A percentile compares a stretch with the other conserved stretches of the same genome.
phyloP scores from a whole-genome alignment of 345 rosid genomes.

The Dimocarpus longan region DNA sequence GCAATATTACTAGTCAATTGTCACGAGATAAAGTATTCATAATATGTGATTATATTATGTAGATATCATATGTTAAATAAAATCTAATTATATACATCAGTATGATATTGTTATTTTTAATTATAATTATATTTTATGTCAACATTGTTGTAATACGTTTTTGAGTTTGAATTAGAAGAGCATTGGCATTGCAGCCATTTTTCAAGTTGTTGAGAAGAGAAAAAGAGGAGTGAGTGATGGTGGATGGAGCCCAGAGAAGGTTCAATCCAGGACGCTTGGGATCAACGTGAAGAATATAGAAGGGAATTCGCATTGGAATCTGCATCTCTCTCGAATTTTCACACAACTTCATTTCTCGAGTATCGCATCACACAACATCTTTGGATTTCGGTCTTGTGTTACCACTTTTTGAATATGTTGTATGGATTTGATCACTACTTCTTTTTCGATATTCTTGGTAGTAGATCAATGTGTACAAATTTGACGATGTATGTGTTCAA shows the following conservation, averaged over 20 bases:
- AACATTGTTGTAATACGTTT: too few relatives aligned
- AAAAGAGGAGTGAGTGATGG: not conserved
- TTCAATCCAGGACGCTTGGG: slow-evolving; percentile 28
- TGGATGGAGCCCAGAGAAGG: slow-evolving; percentile 27
- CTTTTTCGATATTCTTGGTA: not conserved
- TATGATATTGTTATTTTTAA: too few relatives aligned
- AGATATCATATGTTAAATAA: too few relatives aligned
- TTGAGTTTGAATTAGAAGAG: too few relatives aligned
- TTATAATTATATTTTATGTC: too few relatives aligned
- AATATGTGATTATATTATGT: too few relatives aligned
- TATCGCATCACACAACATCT: slow-evolving; percentile 6
- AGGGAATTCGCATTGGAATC: slow-evolving; percentile 26
- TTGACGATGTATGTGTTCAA: too few relatives aligned
- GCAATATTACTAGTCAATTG: too few relatives aligned
- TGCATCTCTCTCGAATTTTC: slow-evolving; percentile 34
- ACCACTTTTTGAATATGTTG: not conserved
- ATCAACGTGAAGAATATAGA: slow-evolving; percentile 20
- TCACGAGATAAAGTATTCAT: too few relatives aligned
- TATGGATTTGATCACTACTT: not conserved
- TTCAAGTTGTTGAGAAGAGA: not conserved
- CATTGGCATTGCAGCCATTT: not conserved
- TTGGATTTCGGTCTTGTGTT: slow-evolving; percentile 3
- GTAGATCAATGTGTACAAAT: too few relatives aligned
- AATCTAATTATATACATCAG: too few relatives aligned
- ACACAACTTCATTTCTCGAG: slow-evolving; percentile 20